These are phyloP conservation scores for Cadophora sp. DNA, from an alignment of 2,329 filamentous ascomycete genomes.

Conservation along the genomic window DNA sequence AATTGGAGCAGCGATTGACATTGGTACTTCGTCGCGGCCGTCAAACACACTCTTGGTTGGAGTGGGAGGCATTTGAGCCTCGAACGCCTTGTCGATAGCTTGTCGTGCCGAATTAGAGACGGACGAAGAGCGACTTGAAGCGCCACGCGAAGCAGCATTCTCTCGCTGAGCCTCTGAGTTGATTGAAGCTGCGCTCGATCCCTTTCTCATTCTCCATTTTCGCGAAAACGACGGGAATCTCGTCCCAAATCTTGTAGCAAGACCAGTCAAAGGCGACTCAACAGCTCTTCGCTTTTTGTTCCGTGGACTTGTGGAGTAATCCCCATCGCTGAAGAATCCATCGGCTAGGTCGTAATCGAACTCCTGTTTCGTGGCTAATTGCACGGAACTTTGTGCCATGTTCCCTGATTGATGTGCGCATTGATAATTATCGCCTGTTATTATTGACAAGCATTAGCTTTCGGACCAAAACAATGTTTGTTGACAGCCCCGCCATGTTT, in stretches of 20 bases:
- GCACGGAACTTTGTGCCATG: slow-evolving; percentile 43
- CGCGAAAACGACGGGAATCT: slow-evolving; percentile 61
- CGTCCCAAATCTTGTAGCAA: slow-evolving; percentile 70
- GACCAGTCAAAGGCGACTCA: slow-evolving; percentile 66
- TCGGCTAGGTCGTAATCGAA: slow-evolving; percentile 68
- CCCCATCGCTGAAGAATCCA: slow-evolving; percentile 70
- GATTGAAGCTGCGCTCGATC: slow-evolving; percentile 41
- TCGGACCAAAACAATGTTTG: slow-evolving; percentile 22
- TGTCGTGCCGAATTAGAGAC: slow-evolving; percentile 66
- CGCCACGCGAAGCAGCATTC: slow-evolving; percentile 57
- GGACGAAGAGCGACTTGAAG: slow-evolving; percentile 82
- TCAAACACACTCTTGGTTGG: slow-evolving; percentile 70
- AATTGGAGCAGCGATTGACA: slow-evolving; percentile 55
- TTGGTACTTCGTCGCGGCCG: slow-evolving; percentile 51
- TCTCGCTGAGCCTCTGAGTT: slow-evolving; percentile 37
- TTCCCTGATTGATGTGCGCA: slow-evolving; percentile 61
- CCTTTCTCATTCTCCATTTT: slow-evolving; percentile 60
- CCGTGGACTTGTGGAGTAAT: slow-evolving; percentile 56
- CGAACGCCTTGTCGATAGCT: slow-evolving; percentile 51
- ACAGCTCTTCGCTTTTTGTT: slow-evolving; percentile 64
- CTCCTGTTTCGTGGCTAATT: slow-evolving; percentile 53
- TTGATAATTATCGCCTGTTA: slow-evolving; percentile 63
- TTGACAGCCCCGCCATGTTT: slow-evolving; percentile 23
- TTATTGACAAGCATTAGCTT: slow-evolving; percentile 37
- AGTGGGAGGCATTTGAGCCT: slow-evolving; percentile 64